Evolutionary conservation across 1,139 yeast species (phyloP), one percentile per base, ranked within the genome.

Genomic region (Kurtzmaniella quercitrusa): DNA sequence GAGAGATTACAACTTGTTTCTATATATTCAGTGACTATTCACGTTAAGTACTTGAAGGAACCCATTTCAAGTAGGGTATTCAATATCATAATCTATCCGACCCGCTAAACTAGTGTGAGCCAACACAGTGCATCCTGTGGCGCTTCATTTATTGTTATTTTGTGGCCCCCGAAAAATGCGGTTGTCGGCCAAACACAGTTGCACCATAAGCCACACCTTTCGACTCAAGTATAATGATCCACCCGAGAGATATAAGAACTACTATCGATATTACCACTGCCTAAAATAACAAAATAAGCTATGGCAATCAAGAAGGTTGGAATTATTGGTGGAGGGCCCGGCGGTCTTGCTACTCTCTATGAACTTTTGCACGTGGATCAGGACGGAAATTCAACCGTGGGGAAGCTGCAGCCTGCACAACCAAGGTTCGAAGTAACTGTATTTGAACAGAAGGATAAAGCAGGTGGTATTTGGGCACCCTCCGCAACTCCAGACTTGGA

Each of bases 381-480:
- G 38, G 65, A 66, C 42, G 71, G 73, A 1, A 44, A 51, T 1
- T 58, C 68, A 3, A 58, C 66, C 0, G 63, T 63, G 6, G 65
- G 66, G 2, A 40, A 46, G 9, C 43, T 37, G 5, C 40, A 37
- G 23, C 47, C 65, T 2, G 36, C 40, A 9, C 36, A 53, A 21
- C 54, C 57, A 1, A 56, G 54, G 37, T 67, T 67, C 45, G 45
- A 58, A 15, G 55, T 57, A 29, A 68, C 63, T 3, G 69, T 58
- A 1, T 67, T 66, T 51, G 73, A 67, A 49, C 70, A 63, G 43
- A 62, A 63, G 42, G 53, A 50, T 25, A 48, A 50, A 21, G 60
- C 68, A 3, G 73, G 72, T 9, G 73, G 72, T 0, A 59, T 65
- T 25, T 67, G 73, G 73, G 54, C 63, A 11, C 62, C 67, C 1